Evolutionary conservation across 2,329 filamentous ascomycete species (phyloP), one percentile per base, ranked within the genome.

Genomic region (Aspergillus awamori): DNA sequence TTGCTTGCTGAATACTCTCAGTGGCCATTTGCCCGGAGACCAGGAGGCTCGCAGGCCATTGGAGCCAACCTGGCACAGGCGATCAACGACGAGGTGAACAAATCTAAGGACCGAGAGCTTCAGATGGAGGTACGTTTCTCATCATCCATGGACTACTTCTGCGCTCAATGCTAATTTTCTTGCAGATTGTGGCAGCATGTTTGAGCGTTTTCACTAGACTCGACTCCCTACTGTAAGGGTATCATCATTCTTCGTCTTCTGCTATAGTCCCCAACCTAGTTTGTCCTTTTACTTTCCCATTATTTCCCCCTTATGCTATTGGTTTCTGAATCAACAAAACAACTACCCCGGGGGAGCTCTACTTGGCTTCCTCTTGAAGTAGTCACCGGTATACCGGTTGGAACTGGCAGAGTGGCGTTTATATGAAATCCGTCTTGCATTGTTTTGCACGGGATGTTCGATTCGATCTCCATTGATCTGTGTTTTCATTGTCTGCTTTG

Each of bases 151-250:
- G 22, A 22, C 56, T 45, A 20, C 6, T 57, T 57, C 39, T 54
- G 11, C 36, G 17, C 39, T 59, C 24, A 52, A 59, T 57, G 57
- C 65, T 72, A 57, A 71, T 53, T 39, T 20, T 38, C 61, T 20
- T 48, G 60, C 62, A 89, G 86, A 88, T 91, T 72, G 92, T 99
- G 57, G 93, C 95, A 56, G 95, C 95, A 69, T 98, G 95, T 79
- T 81, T 99, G 77, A 97, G 91, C 81, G 95, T 99, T 72, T 99
- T 99, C 78, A 99, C 95, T 66, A 88, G 94, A 75, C 90, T 99
- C 72, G 95, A 99, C 81, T 98, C 95, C 55, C 84, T 99, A 64
- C 88, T 99, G 76, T 99, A 80, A 71, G 60, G 59, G 54, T 45
- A 26, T 57, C 41, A 30, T 39, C 36, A 48, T 53, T 36, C 33